phyloP scores from a whole-genome alignment of 192 early-diverging fungal species.

The Coemansia sp. region DNA sequence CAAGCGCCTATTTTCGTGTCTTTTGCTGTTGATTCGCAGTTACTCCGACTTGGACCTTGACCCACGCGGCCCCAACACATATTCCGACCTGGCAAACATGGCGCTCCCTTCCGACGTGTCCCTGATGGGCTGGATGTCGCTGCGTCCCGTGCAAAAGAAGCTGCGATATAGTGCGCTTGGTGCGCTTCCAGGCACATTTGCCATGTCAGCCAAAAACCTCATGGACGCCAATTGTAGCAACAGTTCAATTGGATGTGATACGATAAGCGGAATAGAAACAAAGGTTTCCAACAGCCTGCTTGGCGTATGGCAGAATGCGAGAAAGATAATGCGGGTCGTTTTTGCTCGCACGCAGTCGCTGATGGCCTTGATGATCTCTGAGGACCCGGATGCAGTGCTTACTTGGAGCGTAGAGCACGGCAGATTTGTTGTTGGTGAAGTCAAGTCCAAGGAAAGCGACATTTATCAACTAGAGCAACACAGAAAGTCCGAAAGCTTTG shows the following conservation, averaged over 20 bases:
- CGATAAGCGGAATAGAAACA: not conserved
- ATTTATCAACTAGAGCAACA: not conserved
- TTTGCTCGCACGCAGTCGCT: slow-evolving; percentile 19
- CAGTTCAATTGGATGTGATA: not conserved
- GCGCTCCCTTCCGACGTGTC: slow-evolving; percentile 43
- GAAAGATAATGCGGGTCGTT: slow-evolving; percentile 6
- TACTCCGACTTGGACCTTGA: slow-evolving; percentile 1
- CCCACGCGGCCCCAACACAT: not conserved
- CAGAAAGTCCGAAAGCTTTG: not conserved
- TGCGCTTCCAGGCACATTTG: not conserved
- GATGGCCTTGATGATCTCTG: not conserved
- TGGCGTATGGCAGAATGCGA: slow-evolving; percentile 10
- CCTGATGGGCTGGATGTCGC: slow-evolving; percentile 41
- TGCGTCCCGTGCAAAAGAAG: slow-evolving; percentile 20
- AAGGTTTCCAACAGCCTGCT: not conserved
- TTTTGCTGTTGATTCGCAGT: slow-evolving; percentile 11
- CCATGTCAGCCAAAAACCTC: not conserved
- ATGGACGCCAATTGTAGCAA: not conserved
- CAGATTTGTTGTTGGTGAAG: not conserved
- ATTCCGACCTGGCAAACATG: slow-evolving; percentile 3
- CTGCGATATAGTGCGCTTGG: slow-evolving; percentile 21
- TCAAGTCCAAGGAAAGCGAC: not conserved
- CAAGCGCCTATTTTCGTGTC: not conserved
- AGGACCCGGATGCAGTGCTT: not conserved
- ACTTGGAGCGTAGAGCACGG: not conserved